These are phyloP conservation scores for Trichoderma sp. DNA, from an alignment of 2,329 filamentous ascomycete species.

Conservation along the genomic window DNA sequence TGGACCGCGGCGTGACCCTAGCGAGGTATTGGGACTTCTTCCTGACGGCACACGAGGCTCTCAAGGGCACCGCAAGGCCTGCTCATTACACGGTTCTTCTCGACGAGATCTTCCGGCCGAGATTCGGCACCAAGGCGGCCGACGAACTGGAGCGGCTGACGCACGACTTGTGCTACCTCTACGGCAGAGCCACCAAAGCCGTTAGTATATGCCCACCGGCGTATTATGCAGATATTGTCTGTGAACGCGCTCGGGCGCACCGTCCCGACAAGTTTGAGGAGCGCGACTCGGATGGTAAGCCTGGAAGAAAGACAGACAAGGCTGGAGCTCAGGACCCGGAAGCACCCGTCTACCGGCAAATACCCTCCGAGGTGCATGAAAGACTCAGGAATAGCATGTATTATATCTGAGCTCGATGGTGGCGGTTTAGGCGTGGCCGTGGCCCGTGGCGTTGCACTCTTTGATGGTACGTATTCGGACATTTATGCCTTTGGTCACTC, in stretches of 20 bases:
- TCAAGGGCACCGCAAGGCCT: conserved; percentile 81
- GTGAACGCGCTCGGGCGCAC: conserved; percentile 74
- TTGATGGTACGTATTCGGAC: too few relatives aligned
- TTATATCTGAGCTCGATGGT: conserved; percentile 50
- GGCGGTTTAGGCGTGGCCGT: too few relatives aligned
- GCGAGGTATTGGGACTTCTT: conserved; percentile 81
- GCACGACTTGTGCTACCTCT: conserved; percentile 80
- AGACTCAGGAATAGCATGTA: conserved; percentile 55
- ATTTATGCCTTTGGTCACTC: too few relatives aligned
- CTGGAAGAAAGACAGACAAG: conserved; percentile 24
- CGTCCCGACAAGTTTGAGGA: conserved; percentile 63
- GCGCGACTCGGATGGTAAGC: conserved; percentile 36
- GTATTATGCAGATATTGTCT: conserved; percentile 87
- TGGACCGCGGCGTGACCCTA: conserved; percentile 81
- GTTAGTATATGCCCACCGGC: conserved; percentile 86
- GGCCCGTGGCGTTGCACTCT: too few relatives aligned
- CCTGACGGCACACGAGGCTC: conserved; percentile 75
- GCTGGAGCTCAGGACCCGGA: conserved; percentile 14
- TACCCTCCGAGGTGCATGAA: conserved; percentile 43
- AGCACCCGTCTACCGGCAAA: too few relatives aligned
- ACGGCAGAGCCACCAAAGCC: conserved; percentile 82
- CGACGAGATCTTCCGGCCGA: conserved; percentile 65
- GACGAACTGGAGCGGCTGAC: conserved; percentile 73
- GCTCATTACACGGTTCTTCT: conserved; percentile 80
- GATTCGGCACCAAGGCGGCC: conserved; percentile 51